These are phyloP conservation scores for Leucosporidium scottii DNA, from an alignment of 768 basidiomycete genomes.

Conservation along the genomic window DNA sequence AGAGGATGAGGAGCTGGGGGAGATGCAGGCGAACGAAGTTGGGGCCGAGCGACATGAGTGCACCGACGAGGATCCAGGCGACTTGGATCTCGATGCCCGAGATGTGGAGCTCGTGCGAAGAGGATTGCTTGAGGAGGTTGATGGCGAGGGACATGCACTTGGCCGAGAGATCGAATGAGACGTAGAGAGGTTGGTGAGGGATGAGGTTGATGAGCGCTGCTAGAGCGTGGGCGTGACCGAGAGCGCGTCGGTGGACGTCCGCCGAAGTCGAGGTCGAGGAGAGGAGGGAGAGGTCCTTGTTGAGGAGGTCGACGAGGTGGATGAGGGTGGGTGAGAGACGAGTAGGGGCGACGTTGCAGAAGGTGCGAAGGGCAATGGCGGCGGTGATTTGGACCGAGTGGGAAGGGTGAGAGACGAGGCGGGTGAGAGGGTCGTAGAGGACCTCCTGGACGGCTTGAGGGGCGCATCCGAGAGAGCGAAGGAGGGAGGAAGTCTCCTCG, in stretches of 20 bases:
- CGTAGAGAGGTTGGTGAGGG: constrained; percentile 79
- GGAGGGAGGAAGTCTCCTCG: constrained; percentile 72
- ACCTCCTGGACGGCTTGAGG: constrained; percentile 86
- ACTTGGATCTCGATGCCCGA: constrained; percentile 82
- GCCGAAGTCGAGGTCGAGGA: constrained; percentile 1
- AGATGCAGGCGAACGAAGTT: constrained; percentile 90
- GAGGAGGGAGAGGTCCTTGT: constrained; percentile 66
- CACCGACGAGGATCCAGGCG: constrained; percentile 85
- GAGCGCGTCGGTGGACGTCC: constrained; percentile 54
- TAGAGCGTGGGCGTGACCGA: constrained; percentile 85
- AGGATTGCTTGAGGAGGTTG: constrained; percentile 77
- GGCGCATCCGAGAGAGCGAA: constrained; percentile 85
- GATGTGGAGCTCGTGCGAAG: constrained; percentile 77
- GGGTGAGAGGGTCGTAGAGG: constrained; percentile 72
- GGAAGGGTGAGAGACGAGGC: constrained; percentile 76
- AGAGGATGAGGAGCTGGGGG: constrained; percentile 86
- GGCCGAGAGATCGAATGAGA: constrained; percentile 77
- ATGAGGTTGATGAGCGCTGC: constrained; percentile 79
- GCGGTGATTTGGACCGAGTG: constrained; percentile 80
- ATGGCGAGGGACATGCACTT: constrained; percentile 79
- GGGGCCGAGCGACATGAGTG: constrained; percentile 84
- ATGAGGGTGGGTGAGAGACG: constrained; percentile 73
- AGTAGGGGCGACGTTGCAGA: constrained; percentile 81
- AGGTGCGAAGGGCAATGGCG: constrained; percentile 79
- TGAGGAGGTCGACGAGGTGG: constrained; percentile 68